Evolutionary conservation across 1,284 basidiomycete species (phyloP).

Genomic region (Austroboletus niveus): DNA sequence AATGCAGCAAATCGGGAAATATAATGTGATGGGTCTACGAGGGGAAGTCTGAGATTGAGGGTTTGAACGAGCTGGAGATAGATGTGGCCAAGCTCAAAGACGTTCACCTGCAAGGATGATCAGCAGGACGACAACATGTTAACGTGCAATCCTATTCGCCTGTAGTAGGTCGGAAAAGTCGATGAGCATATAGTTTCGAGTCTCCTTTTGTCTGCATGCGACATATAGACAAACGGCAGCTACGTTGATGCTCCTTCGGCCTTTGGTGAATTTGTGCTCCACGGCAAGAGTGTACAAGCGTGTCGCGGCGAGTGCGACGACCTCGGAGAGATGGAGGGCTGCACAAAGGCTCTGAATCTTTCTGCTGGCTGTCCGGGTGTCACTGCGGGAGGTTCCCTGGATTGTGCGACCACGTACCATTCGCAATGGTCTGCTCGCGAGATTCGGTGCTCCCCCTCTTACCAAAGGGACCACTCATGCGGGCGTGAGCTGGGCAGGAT

Average conservation of each 20-base stretch:
- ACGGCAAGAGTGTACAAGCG: slow-evolving; percentile 93
- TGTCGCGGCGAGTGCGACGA: slow-evolving; percentile 79
- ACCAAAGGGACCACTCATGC: slow-evolving; percentile 77
- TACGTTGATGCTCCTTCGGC: slow-evolving; percentile 89
- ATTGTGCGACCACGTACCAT: slow-evolving; percentile 51
- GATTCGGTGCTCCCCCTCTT: slow-evolving; percentile 76
- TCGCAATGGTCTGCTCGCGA: slow-evolving; percentile 85
- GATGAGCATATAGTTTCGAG: slow-evolving; percentile 93
- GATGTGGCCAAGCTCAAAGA: slow-evolving; percentile 95
- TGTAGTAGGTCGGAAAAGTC: slow-evolving; percentile 94
- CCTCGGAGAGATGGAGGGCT: slow-evolving; percentile 76
- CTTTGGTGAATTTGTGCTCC: slow-evolving; percentile 92
- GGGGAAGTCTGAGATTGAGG: slow-evolving; percentile 83
- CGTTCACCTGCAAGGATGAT: slow-evolving; percentile 73
- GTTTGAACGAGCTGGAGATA: slow-evolving; percentile 93
- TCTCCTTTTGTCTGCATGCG: slow-evolving; percentile 90
- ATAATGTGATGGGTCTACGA: slow-evolving; percentile 96
- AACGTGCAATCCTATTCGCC: slow-evolving; percentile 43
- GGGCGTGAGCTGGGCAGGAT: slow-evolving; percentile 61
- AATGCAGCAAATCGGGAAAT: slow-evolving; percentile 96
- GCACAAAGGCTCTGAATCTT: slow-evolving; percentile 82
- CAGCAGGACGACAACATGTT: background rate
- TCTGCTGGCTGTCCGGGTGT: slow-evolving; percentile 57
- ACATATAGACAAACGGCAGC: slow-evolving; percentile 96
- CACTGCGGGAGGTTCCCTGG: background rate